Base-by-base conservation (phyloP, 352 stramenopile genomes). In the Globisporangium megalacanthum region DNA sequence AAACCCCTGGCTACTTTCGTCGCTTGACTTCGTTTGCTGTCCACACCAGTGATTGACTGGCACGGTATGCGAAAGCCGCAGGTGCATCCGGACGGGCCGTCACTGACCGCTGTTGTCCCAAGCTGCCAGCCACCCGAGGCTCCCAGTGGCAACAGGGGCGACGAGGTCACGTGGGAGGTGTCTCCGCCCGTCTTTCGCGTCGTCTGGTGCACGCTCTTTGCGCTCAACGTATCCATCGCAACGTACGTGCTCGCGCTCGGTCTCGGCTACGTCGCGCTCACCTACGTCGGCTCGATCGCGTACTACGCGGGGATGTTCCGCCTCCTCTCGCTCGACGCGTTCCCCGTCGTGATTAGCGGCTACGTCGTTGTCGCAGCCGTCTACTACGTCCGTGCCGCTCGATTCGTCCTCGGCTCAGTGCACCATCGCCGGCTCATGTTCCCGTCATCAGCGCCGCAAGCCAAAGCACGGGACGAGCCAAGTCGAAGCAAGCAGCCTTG, bases 221-320 rank as follows among this genome's bases (percentile, higher is more conserved):
- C 31, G 14, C 48, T 61, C 20, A 65, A 60, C 53, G 17, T 56
- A 10, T 14, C 6, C 17, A 25, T 52, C 20, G 37, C 29, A 36
- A 29, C 33, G 13, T 60, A 54, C 46, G 20, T 60, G 22, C 29
- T 44, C 44, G 31, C 9, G 25, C 36, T 41, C 4, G 35, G 41
- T 14, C 7, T 33, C 14, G 44, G 11, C 14, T 58, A 64, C 48
- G 45, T 61, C 22, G n/a, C 56, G 4, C 45, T 69, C 42, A 60
- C 60, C 36, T 39, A 49, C 44, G 20, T 65, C 14, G 47, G 49
- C 9, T 55, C 62, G 2, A 49, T 65, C 14, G 33, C 47, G 13
- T 69, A 66, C 58, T 69, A 60, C 53, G 37, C 52, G 2, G 54
- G 20, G 3, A 65, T 58, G 39, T 64, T 64, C 61, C 56, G 56